Evolutionary conservation across 371 early-diverging fungal genomes (phyloP).

Genomic region (Mortierella sp.): DNA sequence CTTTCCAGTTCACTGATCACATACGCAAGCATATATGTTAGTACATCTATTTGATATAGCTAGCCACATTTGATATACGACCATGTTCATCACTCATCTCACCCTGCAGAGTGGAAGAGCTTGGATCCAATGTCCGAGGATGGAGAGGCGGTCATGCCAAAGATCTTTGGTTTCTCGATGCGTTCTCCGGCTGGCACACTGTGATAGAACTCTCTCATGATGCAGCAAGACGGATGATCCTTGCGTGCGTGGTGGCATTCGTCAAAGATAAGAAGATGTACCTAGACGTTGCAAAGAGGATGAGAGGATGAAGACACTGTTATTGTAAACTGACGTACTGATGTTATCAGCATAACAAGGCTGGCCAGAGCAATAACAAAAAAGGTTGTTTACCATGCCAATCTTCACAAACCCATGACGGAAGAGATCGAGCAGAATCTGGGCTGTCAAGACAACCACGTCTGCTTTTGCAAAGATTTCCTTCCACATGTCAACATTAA

Average conservation of each 20-base stretch:
- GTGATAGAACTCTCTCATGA: conserved; percentile 89
- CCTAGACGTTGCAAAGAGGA: too few relatives aligned
- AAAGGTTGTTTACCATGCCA: conserved; percentile 58
- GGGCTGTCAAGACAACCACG: conserved; percentile 90
- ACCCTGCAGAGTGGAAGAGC: conserved; percentile 54
- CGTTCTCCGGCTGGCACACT: conserved; percentile 56
- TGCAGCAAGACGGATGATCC: conserved; percentile 83
- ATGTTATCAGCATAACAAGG: too few relatives aligned
- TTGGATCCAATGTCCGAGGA: conserved; percentile 26
- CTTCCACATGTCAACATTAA: conserved; percentile 72
- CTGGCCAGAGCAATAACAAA: too few relatives aligned
- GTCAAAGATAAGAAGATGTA: conserved; percentile 88
- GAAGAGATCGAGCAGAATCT: conserved; percentile 82
- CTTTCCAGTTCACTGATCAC: conserved; percentile 80
- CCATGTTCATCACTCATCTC: background rate
- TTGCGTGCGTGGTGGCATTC: conserved; percentile 94
- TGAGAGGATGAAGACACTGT: too few relatives aligned
- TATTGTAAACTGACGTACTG: too few relatives aligned
- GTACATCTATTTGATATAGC: too few relatives aligned
- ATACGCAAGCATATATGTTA: too few relatives aligned
- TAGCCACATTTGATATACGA: too few relatives aligned
- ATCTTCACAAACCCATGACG: conserved; percentile 76
- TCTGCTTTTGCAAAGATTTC: conserved; percentile 65
- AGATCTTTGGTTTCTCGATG: conserved; percentile 77
- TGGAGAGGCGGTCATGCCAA: conserved; percentile 97